phyloP scores from a whole-genome alignment of 202 grass and related monocot genomes.

The Carex arenaria region DNA sequence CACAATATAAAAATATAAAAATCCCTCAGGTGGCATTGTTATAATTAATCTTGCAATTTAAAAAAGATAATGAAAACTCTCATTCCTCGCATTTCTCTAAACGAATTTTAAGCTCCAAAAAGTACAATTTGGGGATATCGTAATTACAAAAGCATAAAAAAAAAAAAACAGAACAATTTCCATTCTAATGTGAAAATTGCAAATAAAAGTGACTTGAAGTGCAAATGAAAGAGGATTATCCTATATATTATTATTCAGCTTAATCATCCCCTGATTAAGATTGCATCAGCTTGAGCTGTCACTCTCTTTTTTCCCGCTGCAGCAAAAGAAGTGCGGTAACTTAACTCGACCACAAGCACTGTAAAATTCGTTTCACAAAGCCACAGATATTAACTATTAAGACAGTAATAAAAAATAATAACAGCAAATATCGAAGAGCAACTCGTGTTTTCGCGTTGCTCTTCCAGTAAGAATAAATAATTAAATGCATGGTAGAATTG shows the following conservation, averaged over 20 bases:
- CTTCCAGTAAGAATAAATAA: not conserved
- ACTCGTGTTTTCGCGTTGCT: not conserved
- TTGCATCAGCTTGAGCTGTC: conserved; percentile 17
- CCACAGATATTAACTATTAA: not conserved
- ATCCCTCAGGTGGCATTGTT: not conserved
- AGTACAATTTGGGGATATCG: not conserved
- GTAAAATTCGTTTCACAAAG: conserved; percentile 15
- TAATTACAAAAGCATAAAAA: not conserved
- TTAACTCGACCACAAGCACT: conserved; percentile 89
- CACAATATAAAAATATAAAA: not conserved
- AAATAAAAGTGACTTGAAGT: not conserved
- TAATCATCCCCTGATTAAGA: not conserved
- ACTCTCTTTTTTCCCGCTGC: conserved; percentile 67
- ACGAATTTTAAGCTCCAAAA: not conserved
- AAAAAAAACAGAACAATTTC: not conserved
- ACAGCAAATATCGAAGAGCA: not conserved
- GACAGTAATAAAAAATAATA: not conserved
- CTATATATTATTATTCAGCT: conserved; percentile 10
- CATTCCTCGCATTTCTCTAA: not conserved
- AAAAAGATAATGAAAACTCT: not conserved
- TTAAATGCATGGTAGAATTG: conserved; percentile 3
- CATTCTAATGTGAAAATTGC: conserved; percentile 1
- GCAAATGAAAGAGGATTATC: not conserved
- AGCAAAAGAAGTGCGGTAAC: conserved; percentile 89
- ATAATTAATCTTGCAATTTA: not conserved